Base-by-base conservation (phyloP, 192 early-diverging fungal genomes). In the Linnemannia hyalina region DNA sequence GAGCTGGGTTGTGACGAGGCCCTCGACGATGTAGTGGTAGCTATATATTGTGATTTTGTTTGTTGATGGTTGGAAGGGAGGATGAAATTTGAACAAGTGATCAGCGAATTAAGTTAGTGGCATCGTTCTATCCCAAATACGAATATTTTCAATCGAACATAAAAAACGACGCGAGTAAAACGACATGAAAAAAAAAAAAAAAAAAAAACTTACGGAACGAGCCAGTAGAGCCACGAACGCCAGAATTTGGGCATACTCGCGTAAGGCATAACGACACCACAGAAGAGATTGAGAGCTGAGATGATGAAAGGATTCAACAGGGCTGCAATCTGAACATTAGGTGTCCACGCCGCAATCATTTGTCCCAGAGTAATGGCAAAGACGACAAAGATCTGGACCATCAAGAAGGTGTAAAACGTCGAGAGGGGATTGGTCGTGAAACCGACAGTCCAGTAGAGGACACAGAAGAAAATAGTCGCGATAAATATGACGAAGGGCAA, bases 371-470 rank as follows among this genome's bases (percentile, higher is more conserved):
- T 93, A 0, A 95, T 82, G 44, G 93, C 89, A 87, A 94, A 97
- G 26, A 95, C 79, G 40, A 91, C 89, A 68, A 94, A 89, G 44
- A 93, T 40, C 15, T 91, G 74, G 49, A 92, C 91, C 57, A 91
- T 87, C 36, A 95, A 42, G 68, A 93, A 96, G 55, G 95, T 94
- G 74, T 93, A 95, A 15, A 92, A 89, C 2, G 88, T 88, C 52
- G 89, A 88, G 46, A 89, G 78, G 3, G 89, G 73, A 15, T 85
- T 73, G 9, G 57, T 79, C 65, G 89, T 90, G 54, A 96, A 90
- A 2, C 94, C 94, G n/a, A 92, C 91, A 26, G 92, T 89, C 93
- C 93, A 97, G 88, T 97, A 97, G 54, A 95, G 93, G 35, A 92
- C 82, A 41, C 92, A 86, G 86, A 95, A 95, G 80, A 93, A 94